Conservation (phyloP, 306 rosid genomes). For the Rosa chinensis region DNA sequence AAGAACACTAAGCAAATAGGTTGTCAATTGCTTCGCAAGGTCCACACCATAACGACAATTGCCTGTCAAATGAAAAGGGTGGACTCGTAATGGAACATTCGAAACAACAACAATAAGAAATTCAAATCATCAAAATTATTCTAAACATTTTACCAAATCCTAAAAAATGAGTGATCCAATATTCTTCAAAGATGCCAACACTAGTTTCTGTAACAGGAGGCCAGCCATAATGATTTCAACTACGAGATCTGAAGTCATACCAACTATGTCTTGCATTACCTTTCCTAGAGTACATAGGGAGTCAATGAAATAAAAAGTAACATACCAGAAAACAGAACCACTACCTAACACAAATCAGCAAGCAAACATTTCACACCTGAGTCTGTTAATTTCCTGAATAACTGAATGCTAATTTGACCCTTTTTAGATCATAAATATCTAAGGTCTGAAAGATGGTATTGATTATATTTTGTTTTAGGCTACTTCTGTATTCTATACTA, state of each 20-base stretch:
- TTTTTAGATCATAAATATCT: background rate
- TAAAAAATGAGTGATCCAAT: background rate
- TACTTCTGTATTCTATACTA: background rate
- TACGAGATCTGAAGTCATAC: background rate
- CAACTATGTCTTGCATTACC: background rate
- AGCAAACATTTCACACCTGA: background rate
- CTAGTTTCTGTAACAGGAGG: background rate
- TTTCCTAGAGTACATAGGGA: background rate
- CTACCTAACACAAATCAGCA: background rate
- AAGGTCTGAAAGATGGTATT: background rate
- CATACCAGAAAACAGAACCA: background rate
- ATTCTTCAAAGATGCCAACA: slow-evolving; percentile 1
- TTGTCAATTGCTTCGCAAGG: slow-evolving; percentile 75
- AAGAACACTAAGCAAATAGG: slow-evolving; percentile 63
- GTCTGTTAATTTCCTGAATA: background rate
- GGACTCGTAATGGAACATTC: background rate
- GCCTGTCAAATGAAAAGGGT: slow-evolving; percentile 39
- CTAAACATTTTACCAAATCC: background rate
- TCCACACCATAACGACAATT: slow-evolving; percentile 80
- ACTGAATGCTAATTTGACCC: background rate
- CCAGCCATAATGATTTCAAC: background rate
- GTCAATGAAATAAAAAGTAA: background rate
- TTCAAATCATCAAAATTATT: background rate
- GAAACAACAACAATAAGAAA: slow-evolving; percentile 3
- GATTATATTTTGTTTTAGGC: background rate